Evolutionary conservation across 2,329 filamentous ascomycete species (phyloP).

Genomic region (Penicillium capsulatum): DNA sequence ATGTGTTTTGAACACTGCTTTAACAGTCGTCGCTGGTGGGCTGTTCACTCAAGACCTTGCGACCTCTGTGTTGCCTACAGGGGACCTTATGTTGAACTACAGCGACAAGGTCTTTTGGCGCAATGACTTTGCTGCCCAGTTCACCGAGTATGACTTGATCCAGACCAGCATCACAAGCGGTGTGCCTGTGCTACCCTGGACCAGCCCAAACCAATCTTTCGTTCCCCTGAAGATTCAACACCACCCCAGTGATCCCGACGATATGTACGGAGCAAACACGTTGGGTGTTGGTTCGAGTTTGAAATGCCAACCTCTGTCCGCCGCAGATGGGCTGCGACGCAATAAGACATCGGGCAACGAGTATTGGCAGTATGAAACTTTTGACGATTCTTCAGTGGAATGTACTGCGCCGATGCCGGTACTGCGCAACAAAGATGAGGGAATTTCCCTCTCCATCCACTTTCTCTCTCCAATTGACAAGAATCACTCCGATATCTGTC

Average conservation of each 20-base stretch:
- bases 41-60: slow-evolving; percentile 33
- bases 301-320: slow-evolving; percentile 21
- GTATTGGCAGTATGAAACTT: slow-evolving; percentile 27
- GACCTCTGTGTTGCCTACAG: slow-evolving; percentile 23
- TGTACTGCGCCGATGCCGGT: slow-evolving; percentile 29
- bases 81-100: slow-evolving; percentile 26
- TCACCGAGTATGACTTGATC: slow-evolving; percentile 35
- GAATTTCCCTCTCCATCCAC: slow-evolving; percentile 32
- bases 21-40: slow-evolving; percentile 32
- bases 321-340: slow-evolving; percentile 13
- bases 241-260: slow-evolving; percentile 19
- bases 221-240: slow-evolving; percentile 23
- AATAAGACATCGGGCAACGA: slow-evolving; percentile 10
- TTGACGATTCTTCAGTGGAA: slow-evolving; percentile 19
- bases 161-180: slow-evolving; percentile 35
- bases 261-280: slow-evolving; percentile 26
- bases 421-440: slow-evolving; percentile 19
- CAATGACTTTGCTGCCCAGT: slow-evolving; percentile 32
- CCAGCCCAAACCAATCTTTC: slow-evolving; percentile 30
- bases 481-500: slow-evolving; percentile 25
- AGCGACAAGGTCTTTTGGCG: slow-evolving; percentile 27
- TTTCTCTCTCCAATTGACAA: slow-evolving; percentile 27
- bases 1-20: slow-evolving; percentile 28
- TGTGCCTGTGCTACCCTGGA: slow-evolving; percentile 31
- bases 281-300: slow-evolving; percentile 28